Percentiles rank a stretch among this genome's conserved stretches.
These are phyloP conservation scores for Triticum dicoccoides DNA, from an alignment of 176 grass and related monocot species.

Conservation along the genomic window DNA sequence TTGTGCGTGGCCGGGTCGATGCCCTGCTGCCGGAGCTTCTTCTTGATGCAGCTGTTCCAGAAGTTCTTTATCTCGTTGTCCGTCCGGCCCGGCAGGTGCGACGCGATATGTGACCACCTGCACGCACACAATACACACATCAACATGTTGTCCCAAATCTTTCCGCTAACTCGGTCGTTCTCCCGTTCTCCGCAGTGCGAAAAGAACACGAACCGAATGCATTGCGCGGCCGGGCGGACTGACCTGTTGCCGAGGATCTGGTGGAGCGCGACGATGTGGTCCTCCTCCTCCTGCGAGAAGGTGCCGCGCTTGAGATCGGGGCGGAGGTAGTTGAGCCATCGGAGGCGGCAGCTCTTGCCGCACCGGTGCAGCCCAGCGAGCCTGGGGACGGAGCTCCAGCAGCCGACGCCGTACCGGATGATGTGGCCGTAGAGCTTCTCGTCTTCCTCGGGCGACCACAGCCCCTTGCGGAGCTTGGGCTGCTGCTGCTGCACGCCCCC, in stretches of 20 bases:
- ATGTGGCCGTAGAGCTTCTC: constrained; percentile 91
- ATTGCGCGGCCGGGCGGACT: too few relatives aligned
- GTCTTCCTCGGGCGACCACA: constrained; percentile 89
- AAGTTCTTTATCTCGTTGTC: constrained; percentile 93
- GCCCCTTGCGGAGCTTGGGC: constrained; percentile 77
- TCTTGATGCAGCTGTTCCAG: constrained; percentile 83
- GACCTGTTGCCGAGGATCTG: constrained; percentile 58
- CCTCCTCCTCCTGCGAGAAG: constrained; percentile 83
- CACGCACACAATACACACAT: too few relatives aligned
- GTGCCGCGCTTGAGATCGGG: constrained; percentile 79
- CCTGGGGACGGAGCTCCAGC: constrained; percentile 84
- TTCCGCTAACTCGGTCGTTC: too few relatives aligned
- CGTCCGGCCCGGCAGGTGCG: constrained; percentile 65
- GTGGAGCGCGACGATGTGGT: constrained; percentile 65
- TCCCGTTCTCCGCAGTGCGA: too few relatives aligned
- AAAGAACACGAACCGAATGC: too few relatives aligned
- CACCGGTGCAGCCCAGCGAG: constrained; percentile 78
- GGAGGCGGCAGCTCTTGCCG: constrained; percentile 84
- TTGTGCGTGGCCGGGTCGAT: not conserved
- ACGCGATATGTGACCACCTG: constrained; percentile 83
- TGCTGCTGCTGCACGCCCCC: constrained; percentile 21
- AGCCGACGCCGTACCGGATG: constrained; percentile 70
- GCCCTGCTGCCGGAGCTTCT: not conserved
- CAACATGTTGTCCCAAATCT: too few relatives aligned
- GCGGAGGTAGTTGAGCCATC: constrained; percentile 85